phyloP scores from a whole-genome alignment of 1,284 basidiomycete species.

The Malassezia vespertilionis region DNA sequence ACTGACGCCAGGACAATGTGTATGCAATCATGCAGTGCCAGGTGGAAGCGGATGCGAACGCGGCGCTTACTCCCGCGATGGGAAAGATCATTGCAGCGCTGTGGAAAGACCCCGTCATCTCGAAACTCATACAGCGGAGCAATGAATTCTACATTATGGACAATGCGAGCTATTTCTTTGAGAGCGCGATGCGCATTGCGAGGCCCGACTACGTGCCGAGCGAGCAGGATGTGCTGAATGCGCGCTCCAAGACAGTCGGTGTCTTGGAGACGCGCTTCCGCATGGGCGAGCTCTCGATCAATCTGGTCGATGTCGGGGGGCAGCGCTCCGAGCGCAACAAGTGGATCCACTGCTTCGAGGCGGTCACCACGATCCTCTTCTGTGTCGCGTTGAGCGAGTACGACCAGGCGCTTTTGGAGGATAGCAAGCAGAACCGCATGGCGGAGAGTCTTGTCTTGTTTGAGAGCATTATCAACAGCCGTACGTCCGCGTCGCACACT shows the following conservation, averaged over 20 bases:
- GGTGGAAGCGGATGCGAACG: constrained; percentile 40
- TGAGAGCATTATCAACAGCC: constrained; percentile 77
- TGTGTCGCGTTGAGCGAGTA: constrained; percentile 46
- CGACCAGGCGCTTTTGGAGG: constrained; percentile 35
- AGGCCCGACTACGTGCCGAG: constrained; percentile 69
- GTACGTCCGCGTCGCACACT: constrained; percentile 17
- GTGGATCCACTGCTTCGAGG: constrained; percentile 47
- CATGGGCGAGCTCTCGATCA: constrained; percentile 49
- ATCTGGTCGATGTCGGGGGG: constrained; percentile 44
- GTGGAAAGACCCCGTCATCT: constrained; percentile 83
- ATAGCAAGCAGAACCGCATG: constrained; percentile 68
- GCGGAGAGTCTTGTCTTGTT: constrained; percentile 83
- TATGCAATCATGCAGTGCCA: constrained; percentile 52
- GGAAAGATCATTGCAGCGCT: constrained; percentile 68
- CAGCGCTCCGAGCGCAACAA: constrained; percentile 43
- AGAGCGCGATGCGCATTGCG: constrained; percentile 70
- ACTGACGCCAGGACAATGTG: constrained; percentile 49
- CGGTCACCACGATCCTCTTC: constrained; percentile 42
- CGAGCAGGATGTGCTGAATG: constrained; percentile 76
- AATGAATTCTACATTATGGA: constrained; percentile 96
- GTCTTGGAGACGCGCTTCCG: constrained; percentile 69
- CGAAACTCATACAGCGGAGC: constrained; percentile 70
- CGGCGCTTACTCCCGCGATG: constrained; percentile 49
- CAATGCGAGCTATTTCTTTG: constrained; percentile 84
- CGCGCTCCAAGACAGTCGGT: constrained; percentile 80